Conservation (phyloP, 129 eudicot genomes). For the Lonicera japonica region DNA sequence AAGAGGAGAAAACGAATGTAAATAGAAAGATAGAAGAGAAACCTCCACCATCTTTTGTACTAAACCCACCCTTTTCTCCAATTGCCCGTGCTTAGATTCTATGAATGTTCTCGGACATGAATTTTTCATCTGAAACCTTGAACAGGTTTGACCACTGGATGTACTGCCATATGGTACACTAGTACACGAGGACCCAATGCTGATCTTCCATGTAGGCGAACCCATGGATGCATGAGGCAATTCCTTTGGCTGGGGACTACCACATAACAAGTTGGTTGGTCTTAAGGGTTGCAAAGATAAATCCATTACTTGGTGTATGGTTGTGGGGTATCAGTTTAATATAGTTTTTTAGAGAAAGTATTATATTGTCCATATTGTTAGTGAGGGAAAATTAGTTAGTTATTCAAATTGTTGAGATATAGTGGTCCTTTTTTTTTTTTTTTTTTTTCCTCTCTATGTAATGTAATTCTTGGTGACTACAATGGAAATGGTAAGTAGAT, state of each 20-base stretch:
- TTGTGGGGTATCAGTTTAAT: too few species aligned
- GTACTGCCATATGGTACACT: too few species aligned
- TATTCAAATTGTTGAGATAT: conserved; percentile 8
- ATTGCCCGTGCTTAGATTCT: conserved; percentile 53
- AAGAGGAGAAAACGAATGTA: conserved; percentile 42
- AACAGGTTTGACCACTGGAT: neutral
- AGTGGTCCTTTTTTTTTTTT: neutral
- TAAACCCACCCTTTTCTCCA: conserved; percentile 81
- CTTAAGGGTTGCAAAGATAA: neutral
- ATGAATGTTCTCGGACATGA: conserved; percentile 12
- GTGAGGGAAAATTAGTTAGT: conserved; percentile 20
- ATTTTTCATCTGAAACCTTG: neutral
- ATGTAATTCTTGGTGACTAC: neutral
- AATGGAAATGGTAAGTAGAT: neutral
- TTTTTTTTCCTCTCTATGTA: too few species aligned
- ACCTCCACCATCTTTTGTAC: conserved; percentile 44
- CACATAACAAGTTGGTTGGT: neutral
- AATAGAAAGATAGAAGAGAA: conserved; percentile 23
- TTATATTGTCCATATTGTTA: conserved; percentile 28
- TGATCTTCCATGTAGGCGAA: neutral
- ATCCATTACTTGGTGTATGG: too few species aligned
- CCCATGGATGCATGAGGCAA: neutral
- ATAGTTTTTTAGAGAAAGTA: neutral
- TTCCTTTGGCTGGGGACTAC: neutral
- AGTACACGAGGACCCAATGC: neutral